Evolutionary conservation across 352 stramenopile species (phyloP).

Genomic region (Phytophthora vignae): DNA sequence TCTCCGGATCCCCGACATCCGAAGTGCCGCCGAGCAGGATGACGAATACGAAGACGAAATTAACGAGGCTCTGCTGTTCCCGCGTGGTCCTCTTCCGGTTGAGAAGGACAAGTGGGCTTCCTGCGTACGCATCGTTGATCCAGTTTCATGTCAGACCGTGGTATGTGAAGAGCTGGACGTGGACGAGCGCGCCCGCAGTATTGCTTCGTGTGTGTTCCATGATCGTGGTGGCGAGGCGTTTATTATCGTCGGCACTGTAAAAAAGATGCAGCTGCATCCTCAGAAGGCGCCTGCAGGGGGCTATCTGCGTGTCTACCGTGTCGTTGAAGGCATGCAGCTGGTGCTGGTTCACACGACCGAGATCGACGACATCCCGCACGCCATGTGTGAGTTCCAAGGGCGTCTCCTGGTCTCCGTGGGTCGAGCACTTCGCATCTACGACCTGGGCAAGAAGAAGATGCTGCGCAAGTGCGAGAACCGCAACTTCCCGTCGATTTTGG

Average conservation of each 20-base stretch:
- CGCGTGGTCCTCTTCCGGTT: conserved; percentile 61
- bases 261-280: conserved; percentile 95
- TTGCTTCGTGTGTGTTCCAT: conserved; percentile 95
- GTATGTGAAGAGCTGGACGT: conserved; percentile 93
- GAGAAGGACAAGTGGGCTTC: conserved; percentile 95
- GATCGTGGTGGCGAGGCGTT: conserved; percentile 97
- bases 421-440: conserved; percentile 96
- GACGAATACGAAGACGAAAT: conserved; percentile 92
- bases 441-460: conserved; percentile 99
- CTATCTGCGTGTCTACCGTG: conserved; percentile 93
- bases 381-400: conserved; percentile 98
- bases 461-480: conserved; percentile 98
- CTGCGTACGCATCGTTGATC: conserved; percentile 98
- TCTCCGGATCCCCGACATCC: conserved; percentile 69
- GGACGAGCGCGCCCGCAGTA: conserved; percentile 95
- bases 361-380: conserved; percentile 96
- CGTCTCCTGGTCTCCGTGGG: conserved; percentile 97
- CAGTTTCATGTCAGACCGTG: conserved; percentile 87
- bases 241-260: conserved; percentile 97
- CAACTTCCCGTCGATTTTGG: conserved; percentile 93
- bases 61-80: conserved; percentile 75
- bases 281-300: conserved; percentile 67
- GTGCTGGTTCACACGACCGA: conserved; percentile 97
- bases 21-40: conserved; percentile 45
- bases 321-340: conserved; percentile 93